Conservation (phyloP, 2,329 filamentous ascomycete genomes). For the Didymellaceae sp. region DNA sequence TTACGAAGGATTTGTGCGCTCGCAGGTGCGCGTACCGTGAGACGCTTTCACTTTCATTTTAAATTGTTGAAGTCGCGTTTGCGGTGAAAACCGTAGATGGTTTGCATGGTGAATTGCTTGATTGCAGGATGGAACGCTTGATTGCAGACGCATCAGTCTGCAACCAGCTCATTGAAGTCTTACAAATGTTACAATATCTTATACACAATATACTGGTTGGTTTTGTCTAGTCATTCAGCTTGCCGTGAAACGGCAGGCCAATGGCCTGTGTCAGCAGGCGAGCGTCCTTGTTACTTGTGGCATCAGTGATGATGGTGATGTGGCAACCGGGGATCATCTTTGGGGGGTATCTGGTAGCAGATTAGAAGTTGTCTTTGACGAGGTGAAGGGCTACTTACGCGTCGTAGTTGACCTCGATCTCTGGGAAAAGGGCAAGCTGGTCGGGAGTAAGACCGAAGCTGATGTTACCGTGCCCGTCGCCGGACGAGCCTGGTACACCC, state of each 20-base stretch:
- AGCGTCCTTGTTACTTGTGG: constrained; percentile 83
- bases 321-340: constrained; percentile 86
- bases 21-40: too few species aligned
- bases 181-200: constrained; percentile 31
- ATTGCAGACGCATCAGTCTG: background rate
- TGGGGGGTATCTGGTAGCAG: constrained; percentile 61
- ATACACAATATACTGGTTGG: constrained; percentile 18
- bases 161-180: constrained; percentile 9
- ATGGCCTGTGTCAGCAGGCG: constrained; percentile 74
- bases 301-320: constrained; percentile 83
- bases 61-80: too few species aligned
- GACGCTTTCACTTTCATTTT: background rate
- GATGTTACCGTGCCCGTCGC: constrained; percentile 88
- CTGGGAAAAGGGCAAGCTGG: constrained; percentile 83
- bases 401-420: constrained; percentile 94
- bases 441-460: constrained; percentile 78
- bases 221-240: constrained; percentile 55
- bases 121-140: background rate
- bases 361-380: constrained; percentile 7
- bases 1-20: too few species aligned
- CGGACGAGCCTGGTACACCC: constrained; percentile 76
- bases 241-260: constrained; percentile 83
- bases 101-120: background rate
- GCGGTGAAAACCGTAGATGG: too few species aligned
- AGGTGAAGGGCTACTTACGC: constrained; percentile 64